Evolutionary conservation across 768 basidiomycete species (phyloP), one percentile per base, ranked within the genome.

Genomic region (Megacollybia marginata): DNA sequence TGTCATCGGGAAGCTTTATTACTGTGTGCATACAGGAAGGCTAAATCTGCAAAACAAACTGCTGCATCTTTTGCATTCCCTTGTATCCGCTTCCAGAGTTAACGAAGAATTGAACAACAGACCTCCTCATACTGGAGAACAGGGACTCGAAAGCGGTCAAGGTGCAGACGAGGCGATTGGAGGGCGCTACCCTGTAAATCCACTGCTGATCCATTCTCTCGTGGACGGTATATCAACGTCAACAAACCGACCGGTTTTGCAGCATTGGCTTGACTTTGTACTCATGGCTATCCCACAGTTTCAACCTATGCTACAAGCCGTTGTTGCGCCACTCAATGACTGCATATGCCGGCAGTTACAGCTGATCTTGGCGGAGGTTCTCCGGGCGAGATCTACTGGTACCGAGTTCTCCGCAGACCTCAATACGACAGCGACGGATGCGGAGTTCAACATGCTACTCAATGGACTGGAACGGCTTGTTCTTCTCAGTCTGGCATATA

Each of bases 181-280:
- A 16, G 15, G 20, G 15, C 69, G 50, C 7, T 79, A 83, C 56
- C 67, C 77, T 9, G 64, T 87, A 46, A 88, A 85, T 57, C 78
- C 87, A 0, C 75, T 92, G 40, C 66, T 96, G 23, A 75, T 86
- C 0, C 88, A 87, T 56, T 83, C 86, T 0, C 70, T 97, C 18
- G 71, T 86, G 15, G 90, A 95, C 59, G 95, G 90, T 2, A 80
- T 98, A 44, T 70, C 83, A 10, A 63, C 71, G 5, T 68, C 74
- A 9, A 65, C 75, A 31, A 96, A 95, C 65, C 80, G 84, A 28
- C 76, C 91, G 1, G 77, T 95, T 20, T 64, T 95, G 31, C 94
- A 96, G 59, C 91, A 96, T 57, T 98, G 95, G 95, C 74, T 98
- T 23, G 95, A 98, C 62, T 98, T 99, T 62, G 75, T 97, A 52